These are phyloP conservation scores for Arabidopsis hybrid DNA, from an alignment of 441 rosid species.

Conservation along the genomic window DNA sequence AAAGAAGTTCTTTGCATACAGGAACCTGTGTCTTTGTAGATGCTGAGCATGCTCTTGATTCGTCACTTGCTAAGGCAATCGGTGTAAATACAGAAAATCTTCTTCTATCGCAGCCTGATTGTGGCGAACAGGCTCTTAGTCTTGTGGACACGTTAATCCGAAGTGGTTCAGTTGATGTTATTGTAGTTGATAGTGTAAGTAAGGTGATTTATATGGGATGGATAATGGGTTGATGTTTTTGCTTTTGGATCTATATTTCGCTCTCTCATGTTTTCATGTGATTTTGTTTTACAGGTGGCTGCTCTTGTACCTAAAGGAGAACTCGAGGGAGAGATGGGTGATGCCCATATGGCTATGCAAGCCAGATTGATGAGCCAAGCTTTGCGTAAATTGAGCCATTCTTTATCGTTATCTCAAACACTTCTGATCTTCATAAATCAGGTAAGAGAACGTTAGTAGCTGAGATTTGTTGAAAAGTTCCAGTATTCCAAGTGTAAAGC, in stretches of 20 bases:
- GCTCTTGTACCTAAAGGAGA: slow-evolving; percentile 98
- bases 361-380: slow-evolving; percentile 99
- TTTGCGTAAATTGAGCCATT: slow-evolving; percentile 94
- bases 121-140: slow-evolving; percentile 96
- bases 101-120: slow-evolving; percentile 96
- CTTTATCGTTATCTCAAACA: slow-evolving; percentile 83
- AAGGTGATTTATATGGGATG: slow-evolving; percentile 35
- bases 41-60: slow-evolving; percentile 98
- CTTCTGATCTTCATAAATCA: slow-evolving; percentile 88
- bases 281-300: slow-evolving; percentile 69
- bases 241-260: not conserved
- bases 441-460: slow-evolving; percentile 48
- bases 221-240: not conserved
- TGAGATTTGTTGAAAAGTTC: slow-evolving; percentile 13
- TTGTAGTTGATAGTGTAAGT: slow-evolving; percentile 97
- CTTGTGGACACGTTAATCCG: slow-evolving; percentile 92
- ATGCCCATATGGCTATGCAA: slow-evolving; percentile 99
- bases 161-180: slow-evolving; percentile 96
- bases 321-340: slow-evolving; percentile 99
- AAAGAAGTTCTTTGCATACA: slow-evolving; percentile 34
- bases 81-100: slow-evolving; percentile 92
- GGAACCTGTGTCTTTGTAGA: slow-evolving; percentile 94
- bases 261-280: slow-evolving; percentile 14
- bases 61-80: slow-evolving; percentile 77
- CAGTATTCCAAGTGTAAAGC: slow-evolving; percentile 7